Percentiles rank a stretch among this genome's conserved stretches.
Conservation (phyloP, 306 rosid species). For the Quercus dentata region DNA sequence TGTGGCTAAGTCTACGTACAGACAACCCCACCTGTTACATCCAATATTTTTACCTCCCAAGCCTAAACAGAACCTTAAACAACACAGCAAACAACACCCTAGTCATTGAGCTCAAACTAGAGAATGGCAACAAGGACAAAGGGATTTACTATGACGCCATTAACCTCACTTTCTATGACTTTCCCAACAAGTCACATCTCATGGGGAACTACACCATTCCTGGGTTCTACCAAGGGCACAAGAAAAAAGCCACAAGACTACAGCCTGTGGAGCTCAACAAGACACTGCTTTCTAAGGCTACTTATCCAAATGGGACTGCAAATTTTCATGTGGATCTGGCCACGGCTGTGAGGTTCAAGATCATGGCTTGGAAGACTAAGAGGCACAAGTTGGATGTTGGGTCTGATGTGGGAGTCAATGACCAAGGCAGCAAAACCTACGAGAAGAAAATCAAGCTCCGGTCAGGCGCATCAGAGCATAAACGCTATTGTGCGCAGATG, state of each 20-base stretch:
- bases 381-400: slow-evolving; percentile 45
- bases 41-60: slow-evolving; percentile 51
- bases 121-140: slow-evolving; percentile 66
- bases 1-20: slow-evolving; percentile 50
- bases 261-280: slow-evolving; percentile 13
- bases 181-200: slow-evolving; percentile 6
- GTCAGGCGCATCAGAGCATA: slow-evolving; percentile 41
- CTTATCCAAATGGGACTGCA: neutral
- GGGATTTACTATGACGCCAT: slow-evolving; percentile 62
- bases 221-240: slow-evolving; percentile 72
- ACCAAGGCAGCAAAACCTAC: slow-evolving; percentile 27
- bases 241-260: slow-evolving; percentile 39
- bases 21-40: slow-evolving; percentile 51
- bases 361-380: slow-evolving; percentile 59
- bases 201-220: slow-evolving; percentile 25
- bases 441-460: slow-evolving; percentile 43
- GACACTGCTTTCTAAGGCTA: slow-evolving; percentile 10
- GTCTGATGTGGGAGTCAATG: slow-evolving; percentile 43
- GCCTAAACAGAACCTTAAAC: slow-evolving; percentile 54
- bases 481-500: slow-evolving; percentile 24
- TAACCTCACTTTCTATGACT: slow-evolving; percentile 28
- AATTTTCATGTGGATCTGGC: slow-evolving; percentile 45
- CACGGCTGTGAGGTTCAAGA: slow-evolving; percentile 77
- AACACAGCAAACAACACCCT: slow-evolving; percentile 36
- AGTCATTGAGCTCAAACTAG: slow-evolving; percentile 26